Evolutionary conservation across 345 rosid species (phyloP), one percentile per base, ranked within the genome.

Genomic region (Corchorus olitorius): DNA sequence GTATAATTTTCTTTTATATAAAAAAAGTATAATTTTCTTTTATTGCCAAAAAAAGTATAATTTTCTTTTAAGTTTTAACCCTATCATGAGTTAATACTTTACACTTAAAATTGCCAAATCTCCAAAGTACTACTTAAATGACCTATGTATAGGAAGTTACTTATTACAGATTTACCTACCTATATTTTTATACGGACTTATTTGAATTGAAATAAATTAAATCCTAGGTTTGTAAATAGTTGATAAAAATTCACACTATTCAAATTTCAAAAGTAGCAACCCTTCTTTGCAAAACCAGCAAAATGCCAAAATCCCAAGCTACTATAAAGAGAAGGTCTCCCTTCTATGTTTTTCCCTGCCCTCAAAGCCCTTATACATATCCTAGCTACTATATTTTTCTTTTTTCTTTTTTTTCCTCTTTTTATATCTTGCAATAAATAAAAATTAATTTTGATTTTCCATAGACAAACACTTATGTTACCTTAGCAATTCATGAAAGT

Each of bases 361-460:
- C 75, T 75, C 14, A n/a, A 53, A 34, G 77, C 77, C 77, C 46
- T 10, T 15, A 46, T 46, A 35, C 6, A 55, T 53, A 16, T n/a
- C 4, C 2, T 14, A 7, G 39, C 11, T 27, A 11, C 35, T 13
- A 14, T 33, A 1, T 33, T 35, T 19, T 12, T n/a, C 5, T 9
- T 2, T 49, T 74, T 68, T 35, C 12, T 35, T 50, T 19, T 33
- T 11, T 33, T 17, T 46, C 17, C 6, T 1, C 41, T 60, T 48
- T 45, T 1, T 11, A 12, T 50, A 9, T n/a, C 52, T 52, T 52
- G 46, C 48, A 62, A 62, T 61, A 48, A 48, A 68, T 46, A 48
- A 62, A 33, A 22, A 33, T 9, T 48, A 11, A 54, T 17, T 35
- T 63, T 50, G 39, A 63, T 75, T 75, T 14, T 19, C 34, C 70